Base-by-base conservation (phyloP, 73 alveolate species). In the Durusdinium trenchii region DNA sequence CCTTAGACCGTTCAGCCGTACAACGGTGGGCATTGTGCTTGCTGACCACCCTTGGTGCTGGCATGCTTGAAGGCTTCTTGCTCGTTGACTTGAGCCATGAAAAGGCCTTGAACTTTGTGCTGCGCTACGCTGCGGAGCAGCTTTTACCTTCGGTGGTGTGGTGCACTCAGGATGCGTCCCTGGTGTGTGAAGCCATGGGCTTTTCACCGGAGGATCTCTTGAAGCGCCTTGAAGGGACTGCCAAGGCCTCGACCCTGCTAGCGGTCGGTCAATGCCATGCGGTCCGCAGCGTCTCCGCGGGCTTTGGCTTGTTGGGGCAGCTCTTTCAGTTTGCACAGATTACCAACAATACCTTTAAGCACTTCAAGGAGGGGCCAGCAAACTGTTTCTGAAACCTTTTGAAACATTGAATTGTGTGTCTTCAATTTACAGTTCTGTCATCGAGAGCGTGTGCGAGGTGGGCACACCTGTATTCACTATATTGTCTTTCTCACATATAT, bases 241-340 rank as follows among this genome's bases (percentile, higher is more conserved):
- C 64, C 26, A 30, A 48, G 35, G 96, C 96, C 6, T 46, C 76
- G 16, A 64, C 71, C 23, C 1, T 90, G 75, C 96, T 90, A 14
- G 87, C 87, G 16, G 96, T 75, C 16, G 96, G 96, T 28, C 96
- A 90, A 73, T 90, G 96, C 51, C 96, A 90, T 32, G 96, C 96
- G 20, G 96, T 90, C 32, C 96, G 96, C 42, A 62, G 86, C 26
- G 87, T 90, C 20, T 75, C 96, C 10, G 96, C 96, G 9, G 96
- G 96, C 32, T 90, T 90, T 42, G 79, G 79, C 20, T 40, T 90
- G 85, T 60, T 90, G 86, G 96, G 87, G 9, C 96, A 90, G 35
- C 42, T 90, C 52, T 90, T 90, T 35, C 96, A 71, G 30, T 43
- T 90, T 46, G n/a, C 86, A 0, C 96, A 90, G 75, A 90, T 90